phyloP scores from a whole-genome alignment of 495 filamentous ascomycete species.

The Neurospora sublineolata region DNA sequence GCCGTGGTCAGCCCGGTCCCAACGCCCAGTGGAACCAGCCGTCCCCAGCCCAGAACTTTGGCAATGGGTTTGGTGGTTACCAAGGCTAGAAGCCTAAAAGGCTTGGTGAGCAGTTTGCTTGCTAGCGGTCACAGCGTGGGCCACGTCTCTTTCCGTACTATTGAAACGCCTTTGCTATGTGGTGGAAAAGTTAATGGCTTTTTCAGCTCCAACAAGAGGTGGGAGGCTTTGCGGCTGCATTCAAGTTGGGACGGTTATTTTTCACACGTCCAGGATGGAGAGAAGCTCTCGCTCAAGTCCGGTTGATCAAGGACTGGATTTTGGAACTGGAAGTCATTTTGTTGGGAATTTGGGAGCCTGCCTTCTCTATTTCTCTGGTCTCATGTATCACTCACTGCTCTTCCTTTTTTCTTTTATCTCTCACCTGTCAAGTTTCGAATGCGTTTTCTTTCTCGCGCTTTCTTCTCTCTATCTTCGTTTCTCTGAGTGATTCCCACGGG shows the following conservation, averaged over 20 bases:
- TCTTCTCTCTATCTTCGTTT: neutral
- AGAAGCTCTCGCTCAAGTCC: neutral
- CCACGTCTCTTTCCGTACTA: slow-evolving; percentile 2
- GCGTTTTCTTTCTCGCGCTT: neutral
- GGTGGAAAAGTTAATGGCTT: slow-evolving; percentile 1
- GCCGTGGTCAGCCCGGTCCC: slow-evolving; percentile 65
- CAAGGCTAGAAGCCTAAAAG: slow-evolving; percentile 33
- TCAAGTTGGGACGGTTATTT: neutral
- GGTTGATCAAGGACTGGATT: slow-evolving; percentile 7
- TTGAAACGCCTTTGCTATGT: slow-evolving; percentile 1
- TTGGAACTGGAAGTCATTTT: slow-evolving; percentile 8
- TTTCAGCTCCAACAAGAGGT: neutral
- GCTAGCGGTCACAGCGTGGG: neutral
- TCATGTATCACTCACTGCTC: slow-evolving; percentile 10
- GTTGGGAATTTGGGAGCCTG: slow-evolving; percentile 11
- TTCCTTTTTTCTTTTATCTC: neutral
- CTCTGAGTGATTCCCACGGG: neutral
- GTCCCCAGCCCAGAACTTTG: slow-evolving; percentile 43
- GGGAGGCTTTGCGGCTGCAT: neutral
- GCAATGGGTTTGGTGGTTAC: slow-evolving; percentile 49
- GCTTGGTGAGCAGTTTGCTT: neutral
- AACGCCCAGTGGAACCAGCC: slow-evolving; percentile 64
- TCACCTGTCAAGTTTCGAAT: neutral
- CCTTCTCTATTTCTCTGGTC: slow-evolving; percentile 10
- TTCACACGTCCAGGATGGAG: neutral